phyloP scores from a whole-genome alignment of 352 stramenopile genomes.

The Phytophthora multivora region DNA sequence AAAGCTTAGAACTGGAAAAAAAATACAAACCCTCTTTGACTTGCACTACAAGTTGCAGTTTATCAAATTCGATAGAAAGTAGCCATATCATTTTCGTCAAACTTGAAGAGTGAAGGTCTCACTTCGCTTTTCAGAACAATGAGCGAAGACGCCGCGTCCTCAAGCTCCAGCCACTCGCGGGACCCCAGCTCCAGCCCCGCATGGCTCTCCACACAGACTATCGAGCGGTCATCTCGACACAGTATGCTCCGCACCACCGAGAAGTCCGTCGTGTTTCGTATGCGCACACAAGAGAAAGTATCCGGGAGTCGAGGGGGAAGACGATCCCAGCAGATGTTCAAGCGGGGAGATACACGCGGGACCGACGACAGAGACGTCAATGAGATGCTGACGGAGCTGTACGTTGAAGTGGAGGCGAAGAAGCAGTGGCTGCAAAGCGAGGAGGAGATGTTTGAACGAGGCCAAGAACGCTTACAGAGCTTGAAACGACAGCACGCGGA shows the following conservation, averaged over 20 bases:
- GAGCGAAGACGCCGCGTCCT: constrained; percentile 27
- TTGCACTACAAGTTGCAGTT: constrained; percentile 22
- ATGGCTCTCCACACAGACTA: constrained; percentile 14
- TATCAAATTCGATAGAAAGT: constrained; percentile 5
- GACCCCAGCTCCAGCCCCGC: constrained; percentile 4
- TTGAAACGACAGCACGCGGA: constrained; percentile 45
- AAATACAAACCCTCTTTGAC: neutral
- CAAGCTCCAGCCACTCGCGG: constrained; percentile 23
- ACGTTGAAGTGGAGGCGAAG: constrained; percentile 35
- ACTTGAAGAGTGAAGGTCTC: too few species aligned
- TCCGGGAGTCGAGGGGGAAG: constrained; percentile 8
- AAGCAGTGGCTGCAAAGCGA: constrained; percentile 40
- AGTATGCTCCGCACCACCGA: constrained; percentile 30
- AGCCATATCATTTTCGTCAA: neutral
- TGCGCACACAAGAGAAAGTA: constrained; percentile 33
- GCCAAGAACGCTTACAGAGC: constrained; percentile 32
- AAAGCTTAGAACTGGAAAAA: neutral
- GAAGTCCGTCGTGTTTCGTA: constrained; percentile 38
- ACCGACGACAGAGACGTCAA: constrained; percentile 33
- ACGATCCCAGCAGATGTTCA: constrained; percentile 13
- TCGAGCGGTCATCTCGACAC: neutral
- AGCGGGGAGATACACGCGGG: neutral
- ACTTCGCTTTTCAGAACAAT: neutral
- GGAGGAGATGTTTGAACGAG: constrained; percentile 36
- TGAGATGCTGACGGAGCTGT: constrained; percentile 37